Evolutionary conservation across 257 asterid genomes (phyloP).

Genomic region (Solanum sparsipilum): DNA sequence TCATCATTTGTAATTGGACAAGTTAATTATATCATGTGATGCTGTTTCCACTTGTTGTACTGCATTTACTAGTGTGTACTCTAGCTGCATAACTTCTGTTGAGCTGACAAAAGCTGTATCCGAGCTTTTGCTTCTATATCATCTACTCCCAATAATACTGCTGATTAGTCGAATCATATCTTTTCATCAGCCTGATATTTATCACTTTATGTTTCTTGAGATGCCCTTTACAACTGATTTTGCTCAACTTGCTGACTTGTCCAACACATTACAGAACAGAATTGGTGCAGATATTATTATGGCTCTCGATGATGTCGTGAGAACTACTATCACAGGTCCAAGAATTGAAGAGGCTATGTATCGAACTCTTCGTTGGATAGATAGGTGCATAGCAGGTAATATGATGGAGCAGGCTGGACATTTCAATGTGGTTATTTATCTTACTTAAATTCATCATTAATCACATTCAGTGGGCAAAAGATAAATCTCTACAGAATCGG

Average conservation of each 20-base stretch:
- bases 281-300: slow-evolving; percentile 98
- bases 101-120: not conserved
- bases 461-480: not conserved
- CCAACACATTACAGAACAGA: slow-evolving; percentile 56
- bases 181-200: not conserved
- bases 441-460: not conserved
- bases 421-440: not conserved
- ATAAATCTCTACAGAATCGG: not conserved
- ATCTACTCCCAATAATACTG: not conserved
- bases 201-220: not conserved
- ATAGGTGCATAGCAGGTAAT: slow-evolving; percentile 91
- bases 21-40: not conserved
- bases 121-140: not conserved
- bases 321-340: slow-evolving; percentile 92
- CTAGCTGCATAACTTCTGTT: not conserved
- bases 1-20: not conserved
- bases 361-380: slow-evolving; percentile 99
- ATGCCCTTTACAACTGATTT: not conserved
- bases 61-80: not conserved
- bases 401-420: not conserved
- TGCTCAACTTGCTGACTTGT: not conserved
- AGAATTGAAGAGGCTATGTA: slow-evolving; percentile 95
- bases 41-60: not conserved
- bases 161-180: not conserved
- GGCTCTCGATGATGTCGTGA: slow-evolving; percentile 99